Conservation (phyloP, 73 alveolate genomes). For the Diophrys sp. region DNA sequence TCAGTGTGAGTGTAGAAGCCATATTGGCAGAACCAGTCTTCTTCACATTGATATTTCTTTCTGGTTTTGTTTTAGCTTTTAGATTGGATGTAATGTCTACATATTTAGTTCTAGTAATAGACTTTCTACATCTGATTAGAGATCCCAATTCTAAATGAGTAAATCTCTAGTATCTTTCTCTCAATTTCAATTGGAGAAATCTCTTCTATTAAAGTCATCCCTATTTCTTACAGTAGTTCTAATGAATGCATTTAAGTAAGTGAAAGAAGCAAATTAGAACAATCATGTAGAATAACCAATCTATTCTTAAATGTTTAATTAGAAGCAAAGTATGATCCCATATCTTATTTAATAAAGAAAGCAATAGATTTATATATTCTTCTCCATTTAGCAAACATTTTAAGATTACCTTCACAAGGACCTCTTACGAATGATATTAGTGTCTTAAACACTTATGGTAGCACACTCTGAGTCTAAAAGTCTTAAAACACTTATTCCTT, state of each 20-base stretch:
- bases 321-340: slow-evolving; percentile 29
- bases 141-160: slow-evolving; percentile 26
- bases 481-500: background rate
- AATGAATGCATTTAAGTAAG: background rate
- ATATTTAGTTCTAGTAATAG: slow-evolving; percentile 24
- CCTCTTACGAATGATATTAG: slow-evolving; percentile 37
- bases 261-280: slow-evolving; percentile 1
- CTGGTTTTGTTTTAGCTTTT: slow-evolving; percentile 3
- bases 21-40: slow-evolving; percentile 36
- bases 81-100: slow-evolving; percentile 33
- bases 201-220: slow-evolving; percentile 10
- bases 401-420: slow-evolving; percentile 38
- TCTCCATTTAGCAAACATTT: slow-evolving; percentile 30
- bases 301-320: slow-evolving; percentile 17
- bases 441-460: slow-evolving; percentile 21
- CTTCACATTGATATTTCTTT: slow-evolving; percentile 30
- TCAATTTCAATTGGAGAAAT: background rate
- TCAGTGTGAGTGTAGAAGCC: slow-evolving; percentile 20
- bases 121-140: slow-evolving; percentile 4
- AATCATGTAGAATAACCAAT: background rate
- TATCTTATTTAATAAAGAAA: slow-evolving; percentile 15
- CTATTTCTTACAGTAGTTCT: background rate
- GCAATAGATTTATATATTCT: slow-evolving; percentile 34
- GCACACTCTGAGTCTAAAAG: background rate
- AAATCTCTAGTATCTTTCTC: slow-evolving; percentile 27